These are phyloP conservation scores for Polytrichum formosum DNA, from an alignment of 225 moss, liverwort and hornwort species.

Conservation along the genomic window DNA sequence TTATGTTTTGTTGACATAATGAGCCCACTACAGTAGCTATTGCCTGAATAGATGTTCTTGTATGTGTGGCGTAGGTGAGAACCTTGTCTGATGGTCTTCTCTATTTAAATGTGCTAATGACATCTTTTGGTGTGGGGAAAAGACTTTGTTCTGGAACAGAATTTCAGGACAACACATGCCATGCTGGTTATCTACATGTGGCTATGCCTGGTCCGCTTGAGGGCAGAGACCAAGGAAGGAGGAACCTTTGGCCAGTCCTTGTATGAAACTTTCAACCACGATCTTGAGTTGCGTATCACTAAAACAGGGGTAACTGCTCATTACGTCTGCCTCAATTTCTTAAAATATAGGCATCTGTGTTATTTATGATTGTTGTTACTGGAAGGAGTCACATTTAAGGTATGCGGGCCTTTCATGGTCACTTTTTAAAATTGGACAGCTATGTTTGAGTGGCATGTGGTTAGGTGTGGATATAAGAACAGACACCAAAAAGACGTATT, in stretches of 20 bases:
- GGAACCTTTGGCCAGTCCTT: conserved; percentile 76
- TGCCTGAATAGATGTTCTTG: too few species aligned
- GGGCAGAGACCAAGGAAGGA: conserved; percentile 86
- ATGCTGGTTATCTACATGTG: conserved; percentile 97
- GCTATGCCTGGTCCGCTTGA: conserved; percentile 80
- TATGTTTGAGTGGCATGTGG: too few species aligned
- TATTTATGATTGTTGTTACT: neutral
- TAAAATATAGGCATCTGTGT: neutral
- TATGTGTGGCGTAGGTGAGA: too few species aligned
- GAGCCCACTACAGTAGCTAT: too few species aligned
- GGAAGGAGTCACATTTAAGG: too few species aligned
- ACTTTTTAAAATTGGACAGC: too few species aligned
- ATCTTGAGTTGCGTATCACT: conserved; percentile 67
- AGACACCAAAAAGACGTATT: too few species aligned
- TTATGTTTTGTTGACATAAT: too few species aligned
- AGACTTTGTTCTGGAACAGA: conserved; percentile 81
- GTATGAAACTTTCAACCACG: conserved; percentile 78
- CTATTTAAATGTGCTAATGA: too few species aligned
- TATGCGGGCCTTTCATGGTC: too few species aligned
- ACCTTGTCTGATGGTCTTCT: too few species aligned
- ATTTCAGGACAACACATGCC: conserved; percentile 89
- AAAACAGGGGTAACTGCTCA: conserved; percentile 67
- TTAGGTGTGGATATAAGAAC: too few species aligned
- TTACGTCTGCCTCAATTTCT: neutral
- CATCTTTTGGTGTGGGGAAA: conserved; percentile 4